Evolutionary conservation across 768 basidiomycete genomes (phyloP).

Genomic region (Termitomyces heimii): DNA sequence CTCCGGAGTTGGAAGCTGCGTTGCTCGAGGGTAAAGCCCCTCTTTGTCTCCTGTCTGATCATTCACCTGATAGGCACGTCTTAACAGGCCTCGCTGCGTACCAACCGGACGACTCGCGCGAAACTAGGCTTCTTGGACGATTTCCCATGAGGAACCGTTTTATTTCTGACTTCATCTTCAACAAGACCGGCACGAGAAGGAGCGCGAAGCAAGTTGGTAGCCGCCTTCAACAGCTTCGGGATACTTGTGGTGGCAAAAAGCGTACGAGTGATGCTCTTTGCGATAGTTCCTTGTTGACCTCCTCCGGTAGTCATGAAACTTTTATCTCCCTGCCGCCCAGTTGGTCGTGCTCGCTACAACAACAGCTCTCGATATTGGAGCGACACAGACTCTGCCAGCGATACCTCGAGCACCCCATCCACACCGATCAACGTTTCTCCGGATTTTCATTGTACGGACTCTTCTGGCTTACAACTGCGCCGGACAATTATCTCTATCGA

Average conservation of each 20-base stretch:
- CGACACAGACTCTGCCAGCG: constrained; percentile 33
- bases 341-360: constrained; percentile 13
- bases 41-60: neutral
- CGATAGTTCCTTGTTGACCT: constrained; percentile 3
- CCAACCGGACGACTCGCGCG: constrained; percentile 65
- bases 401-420: constrained; percentile 30
- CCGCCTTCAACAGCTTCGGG: constrained; percentile 71
- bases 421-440: constrained; percentile 33
- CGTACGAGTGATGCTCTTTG: constrained; percentile 36
- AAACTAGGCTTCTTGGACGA: constrained; percentile 66
- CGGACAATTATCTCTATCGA: constrained; percentile 41
- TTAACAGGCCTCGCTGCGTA: constrained; percentile 62
- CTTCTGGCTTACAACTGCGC: constrained; percentile 11
- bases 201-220: constrained; percentile 79
- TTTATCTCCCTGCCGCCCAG: constrained; percentile 29
- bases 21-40: constrained; percentile 56
- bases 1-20: constrained; percentile 71
- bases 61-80: constrained; percentile 6
- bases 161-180: constrained; percentile 72
- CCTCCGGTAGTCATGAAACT: constrained; percentile 39
- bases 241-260: constrained; percentile 66
- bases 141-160: constrained; percentile 79
- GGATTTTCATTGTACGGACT: constrained; percentile 19
- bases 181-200: constrained; percentile 61
- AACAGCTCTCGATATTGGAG: constrained; percentile 19